phyloP scores from a whole-genome alignment of 352 stramenopile species.

The Phytophthora citricola region DNA sequence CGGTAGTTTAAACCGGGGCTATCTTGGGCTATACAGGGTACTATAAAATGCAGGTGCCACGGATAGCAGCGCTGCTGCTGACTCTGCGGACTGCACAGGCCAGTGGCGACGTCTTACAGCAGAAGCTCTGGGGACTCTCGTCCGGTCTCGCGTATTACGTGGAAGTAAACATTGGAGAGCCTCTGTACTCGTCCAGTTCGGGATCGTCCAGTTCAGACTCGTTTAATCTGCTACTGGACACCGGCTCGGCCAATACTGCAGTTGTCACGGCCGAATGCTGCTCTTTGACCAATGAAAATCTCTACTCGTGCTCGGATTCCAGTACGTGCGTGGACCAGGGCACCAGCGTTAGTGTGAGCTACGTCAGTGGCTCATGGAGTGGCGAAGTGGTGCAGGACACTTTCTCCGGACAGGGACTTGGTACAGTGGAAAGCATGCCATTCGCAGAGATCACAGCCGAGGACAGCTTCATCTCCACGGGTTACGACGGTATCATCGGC shows the following conservation, averaged over 20 bases:
- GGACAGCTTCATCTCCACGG: slow-evolving; percentile 73
- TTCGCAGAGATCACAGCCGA: slow-evolving; percentile 70
- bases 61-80: slow-evolving; percentile 3
- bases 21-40: neutral
- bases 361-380: slow-evolving; percentile 80
- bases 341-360: slow-evolving; percentile 65
- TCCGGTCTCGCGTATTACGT: slow-evolving; percentile 75
- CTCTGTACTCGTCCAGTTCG: slow-evolving; percentile 46
- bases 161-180: slow-evolving; percentile 51
- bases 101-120: slow-evolving; percentile 50
- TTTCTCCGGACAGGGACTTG: slow-evolving; percentile 65
- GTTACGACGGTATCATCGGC: slow-evolving; percentile 81
- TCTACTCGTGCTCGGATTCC: slow-evolving; percentile 76
- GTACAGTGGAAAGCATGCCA: slow-evolving; percentile 49
- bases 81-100: slow-evolving; percentile 5
- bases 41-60: slow-evolving; percentile 6
- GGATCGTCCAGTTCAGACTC: slow-evolving; percentile 43
- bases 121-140: slow-evolving; percentile 75
- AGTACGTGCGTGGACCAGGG: slow-evolving; percentile 56
- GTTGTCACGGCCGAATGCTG: slow-evolving; percentile 83
- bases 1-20: neutral
- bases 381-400: slow-evolving; percentile 71
- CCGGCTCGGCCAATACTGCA: slow-evolving; percentile 81
- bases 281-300: slow-evolving; percentile 56
- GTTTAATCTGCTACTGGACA: slow-evolving; percentile 83